Base-by-base conservation (phyloP, 2,329 filamentous ascomycete species). In the Colletotrichum aenigma region DNA sequence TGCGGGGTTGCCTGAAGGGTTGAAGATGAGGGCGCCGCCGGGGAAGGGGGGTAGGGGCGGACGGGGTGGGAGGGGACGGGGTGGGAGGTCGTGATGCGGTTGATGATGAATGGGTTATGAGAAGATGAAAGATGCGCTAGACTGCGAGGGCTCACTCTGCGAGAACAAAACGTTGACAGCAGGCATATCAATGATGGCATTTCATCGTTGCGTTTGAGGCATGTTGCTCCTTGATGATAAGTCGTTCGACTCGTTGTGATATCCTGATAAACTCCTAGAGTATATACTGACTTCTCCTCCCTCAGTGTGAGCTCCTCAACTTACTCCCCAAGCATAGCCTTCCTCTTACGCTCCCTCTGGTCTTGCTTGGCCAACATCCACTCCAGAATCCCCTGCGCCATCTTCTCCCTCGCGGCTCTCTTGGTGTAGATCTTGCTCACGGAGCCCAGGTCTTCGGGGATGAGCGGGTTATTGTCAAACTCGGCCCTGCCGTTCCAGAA, bases 1-100 rank as follows among this genome's bases (percentile, higher is more conserved):
- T 64, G 90, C 88, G 12, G 92, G 96, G 81, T 85, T 96, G 79
- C 95, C 94, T 68, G 86, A 88, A 62, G 87, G 85, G 1, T 86
- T 94, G 28, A 88, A 88, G 78, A 85, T 86, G 32, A 84, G 84
- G 70, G 80, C 85, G 48, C 90, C 90, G 24, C 80, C 83, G 81
- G 85, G 89, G 81, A 89, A 91, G 88, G 84, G 86, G 74, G n/a
- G n/a, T 4, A 77, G 87, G 78, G 78, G 87, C 76, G 82, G 85
- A 66, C 82, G 86, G 74, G 81, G 83, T 12, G 79, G 83, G 5
- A 76, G 83, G 16, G 79, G 81, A 61, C 77, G 81, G 66, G 77
- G 77, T 52, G 76, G 77, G 6, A 34, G 67, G 26, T 61, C 56
- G 36, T 70, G 67, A 70, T 8, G 36, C 13, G 26, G 5, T 9